A percentile compares a stretch with the other conserved stretches of the same genome.
These are phyloP conservation scores for Phialophora expanda DNA, from an alignment of 2,329 filamentous ascomycete species.

Conservation along the genomic window DNA sequence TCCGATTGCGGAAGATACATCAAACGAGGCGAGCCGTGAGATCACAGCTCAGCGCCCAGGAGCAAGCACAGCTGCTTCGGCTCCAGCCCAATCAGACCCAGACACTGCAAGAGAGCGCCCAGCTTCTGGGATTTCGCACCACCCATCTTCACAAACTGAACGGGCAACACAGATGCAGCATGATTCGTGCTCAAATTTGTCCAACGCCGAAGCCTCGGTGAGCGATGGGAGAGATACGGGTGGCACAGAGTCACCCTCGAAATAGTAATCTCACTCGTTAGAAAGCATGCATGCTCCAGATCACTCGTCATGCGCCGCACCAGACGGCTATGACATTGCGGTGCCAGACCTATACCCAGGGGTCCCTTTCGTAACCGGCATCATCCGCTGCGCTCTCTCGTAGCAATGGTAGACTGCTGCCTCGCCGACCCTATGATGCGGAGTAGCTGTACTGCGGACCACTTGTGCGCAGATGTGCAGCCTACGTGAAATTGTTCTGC, in stretches of 20 bases:
- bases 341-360: background rate
- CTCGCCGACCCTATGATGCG: background rate
- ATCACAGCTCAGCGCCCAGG: background rate
- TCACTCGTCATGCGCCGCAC: background rate
- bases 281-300: background rate
- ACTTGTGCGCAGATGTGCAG: background rate
- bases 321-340: background rate
- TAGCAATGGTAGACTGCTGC: background rate
- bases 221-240: conserved; percentile 22
- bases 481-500: conserved; percentile 6
- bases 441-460: background rate
- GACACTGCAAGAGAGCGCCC: background rate
- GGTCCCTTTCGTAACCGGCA: background rate
- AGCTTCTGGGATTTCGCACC: background rate
- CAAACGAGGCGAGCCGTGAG: conserved; percentile 4
- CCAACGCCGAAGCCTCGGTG: background rate
- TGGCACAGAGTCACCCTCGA: conserved; percentile 1
- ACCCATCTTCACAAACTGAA: background rate
- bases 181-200: background rate
- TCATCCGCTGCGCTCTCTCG: background rate
- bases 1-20: conserved; percentile 20
- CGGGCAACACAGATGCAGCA: background rate
- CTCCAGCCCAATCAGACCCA: background rate
- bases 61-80: background rate
- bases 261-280: background rate